phyloP scores from a whole-genome alignment of 306 rosid genomes.

The Cicer chorassanicum region DNA sequence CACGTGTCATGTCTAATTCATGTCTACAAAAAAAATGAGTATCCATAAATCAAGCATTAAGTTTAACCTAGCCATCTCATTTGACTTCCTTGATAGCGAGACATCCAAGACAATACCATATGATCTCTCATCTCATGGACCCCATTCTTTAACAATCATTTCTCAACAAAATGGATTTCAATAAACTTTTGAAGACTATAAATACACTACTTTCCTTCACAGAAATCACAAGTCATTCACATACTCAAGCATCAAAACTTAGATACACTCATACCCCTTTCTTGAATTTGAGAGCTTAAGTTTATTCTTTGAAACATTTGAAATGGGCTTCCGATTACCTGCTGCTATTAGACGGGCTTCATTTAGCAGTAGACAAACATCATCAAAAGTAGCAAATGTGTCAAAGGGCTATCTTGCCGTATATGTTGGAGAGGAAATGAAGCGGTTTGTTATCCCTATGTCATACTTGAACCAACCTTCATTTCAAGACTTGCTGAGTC shows the following conservation, averaged over 20 bases:
- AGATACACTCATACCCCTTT: not conserved
- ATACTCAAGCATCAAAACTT: not conserved
- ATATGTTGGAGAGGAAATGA: no score
- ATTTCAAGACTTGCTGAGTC: no score
- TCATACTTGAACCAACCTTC: no score
- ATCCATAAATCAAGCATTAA: slow-evolving; percentile 9
- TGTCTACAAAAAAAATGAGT: not conserved
- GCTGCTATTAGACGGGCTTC: not conserved
- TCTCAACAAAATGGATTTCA: not conserved
- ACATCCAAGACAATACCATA: slow-evolving; percentile 28
- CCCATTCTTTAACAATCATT: slow-evolving; percentile 9
- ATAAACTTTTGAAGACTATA: slow-evolving; percentile 27
- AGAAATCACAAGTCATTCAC: not conserved
- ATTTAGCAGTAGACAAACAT: slow-evolving; percentile 8
- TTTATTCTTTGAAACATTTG: not conserved
- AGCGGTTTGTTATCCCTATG: no score
- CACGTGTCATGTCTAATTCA: not conserved
- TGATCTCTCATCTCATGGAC: slow-evolving; percentile 15
- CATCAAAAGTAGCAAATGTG: not conserved
- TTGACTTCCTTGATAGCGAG: not conserved
- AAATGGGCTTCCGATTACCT: slow-evolving; percentile 36
- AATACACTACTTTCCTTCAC: not conserved
- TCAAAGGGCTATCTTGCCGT: no score
- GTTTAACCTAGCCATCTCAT: not conserved
- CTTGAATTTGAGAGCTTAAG: not conserved